Evolutionary conservation across 306 rosid species (phyloP), one percentile per base, ranked within the genome.

Genomic region (Rubus parviflorus): DNA sequence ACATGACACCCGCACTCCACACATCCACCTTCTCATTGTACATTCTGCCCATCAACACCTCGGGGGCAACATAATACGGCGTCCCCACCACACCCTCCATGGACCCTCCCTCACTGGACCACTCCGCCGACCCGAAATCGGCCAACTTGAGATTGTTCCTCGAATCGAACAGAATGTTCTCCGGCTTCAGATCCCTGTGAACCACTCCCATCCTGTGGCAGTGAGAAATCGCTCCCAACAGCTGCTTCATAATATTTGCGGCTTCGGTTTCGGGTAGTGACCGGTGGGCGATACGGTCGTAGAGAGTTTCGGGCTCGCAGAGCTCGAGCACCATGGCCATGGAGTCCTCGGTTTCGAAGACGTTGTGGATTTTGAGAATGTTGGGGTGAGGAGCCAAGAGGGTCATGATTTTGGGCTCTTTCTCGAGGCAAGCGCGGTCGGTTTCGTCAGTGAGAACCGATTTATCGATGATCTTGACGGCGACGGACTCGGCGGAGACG

Each of bases 51-150:
- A 86, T 16, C 37, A 93, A 10, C 0, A 93, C 95, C 85, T 93
- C 97, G 3, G 95, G 98, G 10, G 95, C 90, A 16, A 93, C 90
- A 7, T 93, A 93, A 60, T 81, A 89, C 8, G 98, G 97, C 75
- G 97, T 88, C 2, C 95, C 98, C 66, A 93, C 95, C 72, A 93
- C 84, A 4, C 95, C 97, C 11, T 70, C 82, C 82, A 81, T 73
- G 45, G 46, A 48, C 14, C 87, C 80, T 3, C 83, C 95, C 15
- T 92, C 87, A 0, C 79, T 75, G 13, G 83, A 80, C 97, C 95
- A 89, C 79, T 87, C 95, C 0, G 98, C 97, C 2, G 97, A 93
- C 14, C 98, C 98, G 30, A 93, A 93, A 47, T 93, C 98, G 0
- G 93, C 91, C 12, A 93, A 75, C 72, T 91, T 93, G 22, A 93